Evolutionary conservation across 1,284 basidiomycete species (phyloP), one percentile per base, ranked within the genome.

Genomic region (Leccinum angustisporum): DNA sequence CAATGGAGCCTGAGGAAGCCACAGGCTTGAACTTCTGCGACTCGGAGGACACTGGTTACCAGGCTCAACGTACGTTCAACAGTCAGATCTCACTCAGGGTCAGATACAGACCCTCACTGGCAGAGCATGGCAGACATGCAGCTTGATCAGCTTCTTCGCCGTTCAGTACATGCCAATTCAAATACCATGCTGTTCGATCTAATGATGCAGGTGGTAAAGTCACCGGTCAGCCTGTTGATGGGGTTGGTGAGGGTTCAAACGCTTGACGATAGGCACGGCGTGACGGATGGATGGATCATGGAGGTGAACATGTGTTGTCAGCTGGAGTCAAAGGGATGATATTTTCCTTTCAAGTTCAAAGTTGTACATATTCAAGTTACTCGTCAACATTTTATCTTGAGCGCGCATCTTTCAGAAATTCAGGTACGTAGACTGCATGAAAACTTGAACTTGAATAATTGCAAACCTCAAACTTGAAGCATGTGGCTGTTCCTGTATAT

Each of bases 91-190:
- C 31, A 34, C 30, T 38, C 27, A 33, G 21, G 40, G 34, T n/a
- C 30, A 16, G 25, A 14, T 18, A 10, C 54, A 56, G n/a, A 21
- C 27, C 33, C 40, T 13, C 31, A 21, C 18, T 21, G 18, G 18
- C 18, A 63, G 58, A 59, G 18, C 57, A 51, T 61, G 67, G 58
- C 13, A 11, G 25, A 2, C 25, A 11, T 46, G 57, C 27, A 36
- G 40, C 13, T 38, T 54, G 56, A 54, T 13, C 9, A 30, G 16
- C 51, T 50, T 63, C 36, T 14, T 53, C 13, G 21, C 36, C 25
- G 14, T 16, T 21, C 34, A 21, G 18, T 21, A 21, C 18, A 21
- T 21, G 18, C 18, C 18, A 21, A 21, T 21, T 21, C 18, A 21
- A 21, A 21, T 21, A 21, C 18, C 18, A 21, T 21, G 18, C 18